Percentiles rank a stretch among this genome's conserved stretches.
Conservation (phyloP, 345 rosid genomes). For the Moricandia arvensis region DNA sequence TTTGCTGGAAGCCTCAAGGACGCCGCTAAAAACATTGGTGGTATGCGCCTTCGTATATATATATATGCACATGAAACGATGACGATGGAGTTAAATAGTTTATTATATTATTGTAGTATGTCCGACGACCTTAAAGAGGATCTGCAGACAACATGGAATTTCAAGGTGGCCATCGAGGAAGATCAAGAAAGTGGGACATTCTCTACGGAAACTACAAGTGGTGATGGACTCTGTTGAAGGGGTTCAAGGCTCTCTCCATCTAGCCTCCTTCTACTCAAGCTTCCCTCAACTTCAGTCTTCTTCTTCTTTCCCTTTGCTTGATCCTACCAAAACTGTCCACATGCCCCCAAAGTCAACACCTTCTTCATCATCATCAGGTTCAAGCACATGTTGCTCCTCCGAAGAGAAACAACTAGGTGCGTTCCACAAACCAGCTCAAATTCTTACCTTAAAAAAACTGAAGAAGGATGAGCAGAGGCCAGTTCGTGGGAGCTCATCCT, state of each 20-base stretch:
- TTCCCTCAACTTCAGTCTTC: constrained; percentile 82
- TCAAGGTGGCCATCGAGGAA: constrained; percentile 92
- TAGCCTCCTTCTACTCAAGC: constrained; percentile 73
- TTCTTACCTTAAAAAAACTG: constrained; percentile 43
- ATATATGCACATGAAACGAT: neutral
- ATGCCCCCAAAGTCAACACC: constrained; percentile 60
- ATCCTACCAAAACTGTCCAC: constrained; percentile 26
- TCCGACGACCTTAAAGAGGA: constrained; percentile 91
- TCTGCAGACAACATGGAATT: constrained; percentile 92
- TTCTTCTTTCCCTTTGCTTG: constrained; percentile 33
- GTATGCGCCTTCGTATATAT: constrained; percentile 41
- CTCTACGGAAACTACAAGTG: constrained; percentile 71
- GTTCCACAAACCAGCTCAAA: constrained; percentile 50
- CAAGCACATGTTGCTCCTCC: constrained; percentile 59
- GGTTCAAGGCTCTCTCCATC: constrained; percentile 70
- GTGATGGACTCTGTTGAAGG: constrained; percentile 84
- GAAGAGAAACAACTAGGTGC: constrained; percentile 47
- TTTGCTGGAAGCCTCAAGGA: constrained; percentile 96
- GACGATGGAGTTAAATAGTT: constrained; percentile 9
- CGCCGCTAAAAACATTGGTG: constrained; percentile 91
- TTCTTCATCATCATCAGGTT: constrained; percentile 74
- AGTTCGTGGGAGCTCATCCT: constrained; percentile 39
- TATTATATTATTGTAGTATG: constrained; percentile 61
- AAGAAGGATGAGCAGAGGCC: constrained; percentile 43
- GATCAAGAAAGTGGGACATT: constrained; percentile 87